A percentile compares a stretch with the other conserved stretches of the same genome.
phyloP scores from a whole-genome alignment of 305 asterid species.

The Fraxinus platypoda region DNA sequence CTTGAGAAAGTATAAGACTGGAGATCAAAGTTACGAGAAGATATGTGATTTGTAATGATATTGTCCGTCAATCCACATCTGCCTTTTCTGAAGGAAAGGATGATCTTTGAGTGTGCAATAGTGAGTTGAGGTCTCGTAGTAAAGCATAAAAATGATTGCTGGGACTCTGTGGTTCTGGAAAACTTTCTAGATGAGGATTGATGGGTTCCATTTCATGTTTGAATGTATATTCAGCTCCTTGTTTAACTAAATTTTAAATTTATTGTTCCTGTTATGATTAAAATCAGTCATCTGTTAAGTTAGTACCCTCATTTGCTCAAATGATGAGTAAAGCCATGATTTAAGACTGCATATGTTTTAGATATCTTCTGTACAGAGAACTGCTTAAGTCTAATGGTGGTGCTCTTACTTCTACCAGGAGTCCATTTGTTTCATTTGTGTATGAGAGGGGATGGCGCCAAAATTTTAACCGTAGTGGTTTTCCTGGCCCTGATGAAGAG shows the following conservation, averaged over 20 bases:
- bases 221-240: not conserved
- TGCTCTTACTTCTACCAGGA: slow-evolving; percentile 54
- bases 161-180: not conserved
- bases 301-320: not conserved
- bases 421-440: slow-evolving; percentile 83
- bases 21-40: not conserved
- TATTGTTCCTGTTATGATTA: not conserved
- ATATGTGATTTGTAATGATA: not conserved
- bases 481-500: slow-evolving; percentile 99
- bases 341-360: not conserved
- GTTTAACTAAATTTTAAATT: not conserved
- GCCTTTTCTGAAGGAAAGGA: not conserved
- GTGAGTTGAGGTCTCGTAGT: not conserved
- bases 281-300: not conserved
- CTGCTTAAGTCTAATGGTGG: slow-evolving; percentile 27
- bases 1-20: not conserved
- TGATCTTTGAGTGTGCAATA: not conserved
- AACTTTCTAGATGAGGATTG: not conserved
- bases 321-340: not conserved
- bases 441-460: slow-evolving; percentile 99
- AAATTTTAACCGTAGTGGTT: slow-evolving; percentile 73
- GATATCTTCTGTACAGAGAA: not conserved
- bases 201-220: not conserved
- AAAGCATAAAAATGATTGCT: not conserved
- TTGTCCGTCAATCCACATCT: not conserved